These are phyloP conservation scores for Penicillium subrubescens DNA, from an alignment of 495 filamentous ascomycete genomes.

Conservation along the genomic window DNA sequence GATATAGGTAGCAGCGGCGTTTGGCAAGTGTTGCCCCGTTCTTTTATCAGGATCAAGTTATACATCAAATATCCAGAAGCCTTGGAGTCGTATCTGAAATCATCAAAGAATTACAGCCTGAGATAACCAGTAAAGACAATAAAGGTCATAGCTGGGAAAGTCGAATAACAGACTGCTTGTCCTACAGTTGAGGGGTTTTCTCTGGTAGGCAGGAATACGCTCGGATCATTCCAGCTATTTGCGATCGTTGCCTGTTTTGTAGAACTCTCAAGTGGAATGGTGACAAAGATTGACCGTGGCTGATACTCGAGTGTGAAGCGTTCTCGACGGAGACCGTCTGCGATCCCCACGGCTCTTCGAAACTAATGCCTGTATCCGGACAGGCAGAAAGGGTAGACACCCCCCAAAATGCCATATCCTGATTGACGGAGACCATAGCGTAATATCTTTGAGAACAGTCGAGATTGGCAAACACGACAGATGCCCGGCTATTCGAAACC, in stretches of 20 bases:
- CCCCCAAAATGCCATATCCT: too few species aligned
- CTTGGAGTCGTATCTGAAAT: neutral
- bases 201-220: neutral
- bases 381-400: too few species aligned
- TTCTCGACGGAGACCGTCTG: slow-evolving; percentile 2
- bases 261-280: neutral
- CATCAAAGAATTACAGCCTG: neutral
- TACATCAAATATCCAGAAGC: neutral
- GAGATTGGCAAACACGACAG: too few species aligned
- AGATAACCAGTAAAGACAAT: neutral
- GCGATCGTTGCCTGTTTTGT: neutral
- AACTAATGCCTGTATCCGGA: neutral
- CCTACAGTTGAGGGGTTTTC: neutral
- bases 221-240: neutral
- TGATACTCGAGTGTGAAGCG: neutral
- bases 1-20: neutral
- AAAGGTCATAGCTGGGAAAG: neutral
- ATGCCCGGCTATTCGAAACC: too few species aligned
- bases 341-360: neutral
- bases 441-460: too few species aligned
- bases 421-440: too few species aligned
- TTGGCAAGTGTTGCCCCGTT: neutral
- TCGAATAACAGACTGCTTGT: slow-evolving; percentile 7
- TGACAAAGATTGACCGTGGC: neutral
- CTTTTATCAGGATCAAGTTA: neutral